Evolutionary conservation across 345 rosid species (phyloP).

Genomic region (Ailanthus altissimus): DNA sequence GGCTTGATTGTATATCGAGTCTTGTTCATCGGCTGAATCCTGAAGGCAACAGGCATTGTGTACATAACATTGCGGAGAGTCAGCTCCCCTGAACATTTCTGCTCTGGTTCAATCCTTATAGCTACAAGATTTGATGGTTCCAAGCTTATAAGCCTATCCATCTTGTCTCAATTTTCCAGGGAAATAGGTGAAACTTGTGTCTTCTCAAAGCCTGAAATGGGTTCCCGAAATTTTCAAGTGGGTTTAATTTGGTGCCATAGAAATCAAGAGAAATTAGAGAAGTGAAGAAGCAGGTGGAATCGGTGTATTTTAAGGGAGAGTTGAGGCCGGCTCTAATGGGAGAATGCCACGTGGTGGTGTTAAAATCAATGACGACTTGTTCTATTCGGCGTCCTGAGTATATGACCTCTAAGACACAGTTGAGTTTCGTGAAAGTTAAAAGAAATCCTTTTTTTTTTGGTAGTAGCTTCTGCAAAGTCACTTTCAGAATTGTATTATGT

Average conservation of each 20-base stretch:
- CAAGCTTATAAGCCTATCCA: slow-evolving; percentile 64
- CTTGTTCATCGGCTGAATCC: slow-evolving; percentile 49
- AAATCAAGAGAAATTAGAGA: background rate
- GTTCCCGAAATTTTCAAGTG: background rate
- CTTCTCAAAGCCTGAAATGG: background rate
- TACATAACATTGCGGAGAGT: slow-evolving; percentile 67
- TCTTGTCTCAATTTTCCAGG: background rate
- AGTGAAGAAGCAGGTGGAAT: background rate
- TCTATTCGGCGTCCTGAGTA: slow-evolving; percentile 41
- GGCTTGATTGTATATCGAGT: slow-evolving; percentile 48
- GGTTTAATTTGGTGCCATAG: background rate
- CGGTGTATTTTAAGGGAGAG: slow-evolving; percentile 20
- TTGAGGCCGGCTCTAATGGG: slow-evolving; percentile 44
- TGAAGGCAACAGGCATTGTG: slow-evolving; percentile 73
- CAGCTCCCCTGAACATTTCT: slow-evolving; percentile 54
- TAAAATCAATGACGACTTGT: slow-evolving; percentile 47
- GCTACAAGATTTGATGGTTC: slow-evolving; percentile 56
- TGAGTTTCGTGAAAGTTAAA: slow-evolving; percentile 5
- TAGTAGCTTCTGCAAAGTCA: slow-evolving; percentile 21
- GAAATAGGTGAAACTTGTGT: background rate
- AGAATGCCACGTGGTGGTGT: slow-evolving; percentile 49
- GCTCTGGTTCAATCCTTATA: slow-evolving; percentile 50
- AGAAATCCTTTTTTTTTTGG: background rate
- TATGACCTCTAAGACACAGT: background rate
- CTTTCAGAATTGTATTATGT: slow-evolving; percentile 18